Evolutionary conservation across 176 grass and related monocot genomes (phyloP).

Genomic region (Puya raimondii): DNA sequence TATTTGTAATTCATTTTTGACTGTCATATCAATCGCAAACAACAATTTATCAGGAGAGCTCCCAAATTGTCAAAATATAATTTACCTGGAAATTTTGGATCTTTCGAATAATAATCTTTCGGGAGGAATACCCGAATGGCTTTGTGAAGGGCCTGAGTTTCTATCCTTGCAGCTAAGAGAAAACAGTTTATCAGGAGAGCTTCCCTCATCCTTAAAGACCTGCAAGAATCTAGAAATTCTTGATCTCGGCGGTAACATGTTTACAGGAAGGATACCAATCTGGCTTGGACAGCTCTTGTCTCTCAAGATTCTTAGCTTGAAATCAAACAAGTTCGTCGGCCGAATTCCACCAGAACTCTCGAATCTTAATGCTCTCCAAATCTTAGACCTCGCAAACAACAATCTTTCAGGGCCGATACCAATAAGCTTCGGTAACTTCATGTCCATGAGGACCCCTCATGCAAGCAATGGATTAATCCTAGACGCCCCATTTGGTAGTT

Average conservation of each 20-base stretch:
- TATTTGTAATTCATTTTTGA: conserved; percentile 1
- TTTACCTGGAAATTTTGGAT: too few species aligned
- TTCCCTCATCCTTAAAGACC: not conserved
- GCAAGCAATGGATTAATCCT: not conserved
- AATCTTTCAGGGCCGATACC: conserved; percentile 19
- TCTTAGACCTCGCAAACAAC: conserved; percentile 29
- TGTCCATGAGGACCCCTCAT: too few species aligned
- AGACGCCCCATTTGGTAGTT: too few species aligned
- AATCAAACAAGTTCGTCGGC: too few species aligned
- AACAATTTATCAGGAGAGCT: conserved; percentile 6
- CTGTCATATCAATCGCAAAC: not conserved
- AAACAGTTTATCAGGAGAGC: not conserved
- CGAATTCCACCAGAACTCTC: too few species aligned
- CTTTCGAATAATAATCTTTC: too few species aligned
- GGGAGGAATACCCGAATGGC: not conserved
- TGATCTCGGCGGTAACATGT: too few species aligned
- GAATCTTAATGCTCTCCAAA: not conserved
- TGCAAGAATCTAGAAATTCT: too few species aligned
- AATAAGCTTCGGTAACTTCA: not conserved
- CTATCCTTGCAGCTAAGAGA: not conserved
- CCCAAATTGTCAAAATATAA: conserved; percentile 1
- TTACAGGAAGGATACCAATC: too few species aligned
- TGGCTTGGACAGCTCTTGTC: too few species aligned
- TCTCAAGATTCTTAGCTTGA: too few species aligned
- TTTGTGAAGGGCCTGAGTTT: too few species aligned